Evolutionary conservation across 257 asterid genomes (phyloP).

Genomic region (Solanum corneliomulleri): DNA sequence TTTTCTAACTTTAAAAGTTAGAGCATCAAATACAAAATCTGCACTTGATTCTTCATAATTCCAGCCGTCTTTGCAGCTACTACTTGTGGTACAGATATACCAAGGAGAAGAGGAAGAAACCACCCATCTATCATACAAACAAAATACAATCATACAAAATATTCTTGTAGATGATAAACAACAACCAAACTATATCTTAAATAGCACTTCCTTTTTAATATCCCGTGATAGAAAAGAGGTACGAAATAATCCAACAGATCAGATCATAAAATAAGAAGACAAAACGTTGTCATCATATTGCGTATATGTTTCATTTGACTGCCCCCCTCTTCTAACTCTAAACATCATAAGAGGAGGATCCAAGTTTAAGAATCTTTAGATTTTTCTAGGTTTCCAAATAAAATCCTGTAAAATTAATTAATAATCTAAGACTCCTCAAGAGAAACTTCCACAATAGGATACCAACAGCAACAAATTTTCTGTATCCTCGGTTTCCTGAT

Average conservation of each 20-base stretch:
- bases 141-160: neutral
- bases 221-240: neutral
- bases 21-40: neutral
- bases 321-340: neutral
- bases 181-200: neutral
- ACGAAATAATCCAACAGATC: neutral
- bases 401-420: neutral
- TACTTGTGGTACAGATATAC: conserved; percentile 65
- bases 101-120: conserved; percentile 54
- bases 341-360: neutral
- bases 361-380: neutral
- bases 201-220: neutral
- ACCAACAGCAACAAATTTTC: neutral
- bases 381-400: neutral
- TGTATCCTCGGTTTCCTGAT: neutral
- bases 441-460: neutral
- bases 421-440: neutral
- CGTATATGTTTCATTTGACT: neutral
- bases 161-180: neutral
- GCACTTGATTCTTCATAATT: neutral
- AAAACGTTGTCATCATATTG: neutral
- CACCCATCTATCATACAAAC: conserved; percentile 47
- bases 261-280: neutral
- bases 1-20: neutral
- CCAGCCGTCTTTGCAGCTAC: conserved; percentile 16